Percentiles rank a stretch among this genome's conserved stretches.
phyloP scores from a whole-genome alignment of 1,284 basidiomycete genomes.

The Meripilus lineatus region DNA sequence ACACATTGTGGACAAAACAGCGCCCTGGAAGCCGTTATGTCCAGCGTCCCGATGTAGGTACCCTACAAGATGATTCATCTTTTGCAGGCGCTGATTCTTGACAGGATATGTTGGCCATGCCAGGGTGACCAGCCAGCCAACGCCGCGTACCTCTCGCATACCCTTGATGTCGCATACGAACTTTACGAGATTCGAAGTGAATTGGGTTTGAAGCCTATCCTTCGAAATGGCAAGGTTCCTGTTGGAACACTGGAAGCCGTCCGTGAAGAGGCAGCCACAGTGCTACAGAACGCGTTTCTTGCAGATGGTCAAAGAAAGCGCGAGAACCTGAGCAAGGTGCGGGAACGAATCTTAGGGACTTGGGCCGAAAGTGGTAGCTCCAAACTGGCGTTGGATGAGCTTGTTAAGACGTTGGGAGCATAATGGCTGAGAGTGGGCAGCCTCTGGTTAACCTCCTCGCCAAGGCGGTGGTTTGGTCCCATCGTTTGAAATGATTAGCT shows the following conservation, averaged over 20 bases:
- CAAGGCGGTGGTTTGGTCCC: too few relatives aligned
- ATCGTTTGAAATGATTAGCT: too few relatives aligned
- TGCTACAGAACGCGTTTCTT: conserved; percentile 5
- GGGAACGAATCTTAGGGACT: not conserved
- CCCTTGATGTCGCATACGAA: conserved; percentile 20
- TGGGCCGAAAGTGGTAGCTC: conserved; percentile 2
- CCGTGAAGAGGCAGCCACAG: conserved; percentile 2
- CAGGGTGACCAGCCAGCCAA: conserved; percentile 18
- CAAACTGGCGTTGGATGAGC: not conserved
- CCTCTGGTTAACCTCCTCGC: too few relatives aligned
- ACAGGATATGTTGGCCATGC: conserved; percentile 23
- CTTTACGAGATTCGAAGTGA: conserved; percentile 21
- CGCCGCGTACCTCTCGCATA: conserved; percentile 15
- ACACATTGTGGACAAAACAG: conserved; percentile 16
- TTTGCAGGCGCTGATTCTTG: not conserved
- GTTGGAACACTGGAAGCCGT: conserved; percentile 11
- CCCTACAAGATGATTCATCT: not conserved
- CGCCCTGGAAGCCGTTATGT: conserved; percentile 10
- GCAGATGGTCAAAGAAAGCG: conserved; percentile 10
- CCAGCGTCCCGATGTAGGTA: conserved; percentile 14
- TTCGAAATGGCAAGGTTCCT: conserved; percentile 4
- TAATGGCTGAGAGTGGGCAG: too few relatives aligned
- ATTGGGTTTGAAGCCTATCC: conserved; percentile 13
- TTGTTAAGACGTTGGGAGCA: not conserved
- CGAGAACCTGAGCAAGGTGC: conserved; percentile 5